Percentiles rank a stretch among this genome's conserved stretches.
Evolutionary conservation across 768 basidiomycete species (phyloP).

Genomic region (Hypsizygus marmoreus): DNA sequence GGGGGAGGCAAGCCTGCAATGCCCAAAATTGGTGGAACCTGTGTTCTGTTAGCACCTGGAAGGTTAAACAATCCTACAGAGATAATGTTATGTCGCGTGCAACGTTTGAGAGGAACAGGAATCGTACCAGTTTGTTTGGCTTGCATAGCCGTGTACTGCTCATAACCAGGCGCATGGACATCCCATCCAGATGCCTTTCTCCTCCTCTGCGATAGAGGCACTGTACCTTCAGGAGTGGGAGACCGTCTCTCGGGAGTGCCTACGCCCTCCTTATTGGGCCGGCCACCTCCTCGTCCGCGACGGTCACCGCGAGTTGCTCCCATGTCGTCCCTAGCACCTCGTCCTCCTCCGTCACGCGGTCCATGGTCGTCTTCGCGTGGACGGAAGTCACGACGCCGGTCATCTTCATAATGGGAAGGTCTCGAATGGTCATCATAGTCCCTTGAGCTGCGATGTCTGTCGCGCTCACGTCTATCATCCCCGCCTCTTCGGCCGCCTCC

Average conservation of each 20-base stretch:
- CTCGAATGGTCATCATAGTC: conserved; percentile 48
- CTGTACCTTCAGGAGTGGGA: conserved; percentile 86
- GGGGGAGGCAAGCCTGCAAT: conserved; percentile 83
- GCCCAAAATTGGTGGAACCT: conserved; percentile 79
- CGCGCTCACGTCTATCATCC: conserved; percentile 56
- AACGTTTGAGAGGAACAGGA: conserved; percentile 8
- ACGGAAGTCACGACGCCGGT: conserved; percentile 49
- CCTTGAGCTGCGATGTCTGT: conserved; percentile 46
- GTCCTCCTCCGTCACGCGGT: conserved; percentile 29
- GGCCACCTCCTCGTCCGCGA: conserved; percentile 41
- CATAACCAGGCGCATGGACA: conserved; percentile 92
- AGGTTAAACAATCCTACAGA: conserved; percentile 88
- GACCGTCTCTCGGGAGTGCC: conserved; percentile 81
- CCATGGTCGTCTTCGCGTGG: conserved; percentile 44
- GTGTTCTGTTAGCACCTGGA: conserved; percentile 90
- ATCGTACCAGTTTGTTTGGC: conserved; percentile 94
- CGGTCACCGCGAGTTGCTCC: conserved; percentile 31
- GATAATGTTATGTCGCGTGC: conserved; percentile 1
- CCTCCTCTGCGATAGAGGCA: conserved; percentile 82
- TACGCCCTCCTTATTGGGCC: conserved; percentile 54
- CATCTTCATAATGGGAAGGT: conserved; percentile 47
- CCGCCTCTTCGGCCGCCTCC: conserved; percentile 41
- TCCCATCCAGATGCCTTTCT: conserved; percentile 95
- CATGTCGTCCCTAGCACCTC: conserved; percentile 39
- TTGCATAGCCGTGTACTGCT: conserved; percentile 91